Percentiles rank a stretch among this genome's conserved stretches.
These are phyloP conservation scores for Hypoxylon perforatum DNA, from an alignment of 495 filamentous ascomycete species.

Conservation along the genomic window DNA sequence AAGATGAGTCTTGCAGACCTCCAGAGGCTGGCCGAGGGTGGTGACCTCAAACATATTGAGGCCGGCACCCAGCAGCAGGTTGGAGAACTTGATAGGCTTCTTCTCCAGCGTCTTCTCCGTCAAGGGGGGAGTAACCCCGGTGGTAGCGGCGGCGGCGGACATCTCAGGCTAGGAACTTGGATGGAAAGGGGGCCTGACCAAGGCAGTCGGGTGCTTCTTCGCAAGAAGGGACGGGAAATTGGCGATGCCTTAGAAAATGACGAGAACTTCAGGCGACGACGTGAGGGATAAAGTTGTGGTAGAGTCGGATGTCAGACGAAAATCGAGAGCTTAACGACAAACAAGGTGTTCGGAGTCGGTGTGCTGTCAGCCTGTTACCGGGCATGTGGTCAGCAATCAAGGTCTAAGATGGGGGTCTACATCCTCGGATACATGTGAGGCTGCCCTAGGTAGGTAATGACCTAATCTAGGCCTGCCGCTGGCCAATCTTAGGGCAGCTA, in stretches of 20 bases:
- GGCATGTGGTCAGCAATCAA: conserved; percentile 23
- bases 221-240: conserved; percentile 56
- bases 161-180: conserved; percentile 61
- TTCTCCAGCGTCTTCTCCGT: conserved; percentile 77
- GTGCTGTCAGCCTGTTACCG: conserved; percentile 33
- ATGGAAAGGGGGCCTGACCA: conserved; percentile 86
- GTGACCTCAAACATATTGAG: conserved; percentile 99
- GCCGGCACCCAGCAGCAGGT: conserved; percentile 93
- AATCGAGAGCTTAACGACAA: conserved; percentile 8
- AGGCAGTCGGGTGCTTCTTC: conserved; percentile 88
- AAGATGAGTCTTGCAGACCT: conserved; percentile 99
- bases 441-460: too few relatives aligned
- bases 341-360: conserved; percentile 29
- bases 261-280: conserved; percentile 10
- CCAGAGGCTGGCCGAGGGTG: conserved; percentile 84
- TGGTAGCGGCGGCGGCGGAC: conserved; percentile 66
- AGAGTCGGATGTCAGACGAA: conserved; percentile 24
- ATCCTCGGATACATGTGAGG: conserved; percentile 36
- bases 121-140: conserved; percentile 63
- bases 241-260: conserved; percentile 20
- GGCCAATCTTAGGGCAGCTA: conserved; percentile 7
- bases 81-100: conserved; percentile 99
- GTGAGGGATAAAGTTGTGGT: conserved; percentile 30
- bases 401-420: conserved; percentile 5
- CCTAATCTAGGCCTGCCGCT: conserved; percentile 13